A percentile compares a stretch with the other conserved stretches of the same genome.
These are phyloP conservation scores for Coemansia sp. DNA, from an alignment of 192 early-diverging fungal species.

Conservation along the genomic window DNA sequence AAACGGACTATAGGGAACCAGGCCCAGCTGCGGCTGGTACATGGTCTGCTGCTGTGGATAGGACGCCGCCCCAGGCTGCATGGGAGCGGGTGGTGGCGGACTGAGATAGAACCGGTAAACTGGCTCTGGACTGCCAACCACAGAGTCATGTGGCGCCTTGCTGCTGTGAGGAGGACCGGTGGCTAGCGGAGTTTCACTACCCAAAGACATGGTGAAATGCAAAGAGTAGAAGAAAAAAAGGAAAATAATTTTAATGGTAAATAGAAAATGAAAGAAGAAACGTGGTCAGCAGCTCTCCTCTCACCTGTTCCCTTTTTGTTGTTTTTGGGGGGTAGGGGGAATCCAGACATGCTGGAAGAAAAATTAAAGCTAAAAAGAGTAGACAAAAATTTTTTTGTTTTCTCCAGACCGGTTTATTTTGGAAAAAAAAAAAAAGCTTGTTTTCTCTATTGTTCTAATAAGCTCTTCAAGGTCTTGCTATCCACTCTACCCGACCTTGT, in stretches of 20 bases:
- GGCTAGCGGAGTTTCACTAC: slow-evolving; percentile 37
- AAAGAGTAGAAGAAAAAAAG: background rate
- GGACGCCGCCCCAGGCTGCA: slow-evolving; percentile 15
- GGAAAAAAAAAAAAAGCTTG: background rate
- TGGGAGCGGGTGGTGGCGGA: slow-evolving; percentile 27
- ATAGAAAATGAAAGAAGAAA: background rate
- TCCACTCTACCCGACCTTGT: background rate
- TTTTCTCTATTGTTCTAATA: background rate
- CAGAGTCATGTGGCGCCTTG: background rate
- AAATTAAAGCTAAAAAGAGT: background rate
- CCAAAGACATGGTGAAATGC: slow-evolving; percentile 24
- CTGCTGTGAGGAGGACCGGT: slow-evolving; percentile 6
- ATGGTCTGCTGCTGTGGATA: slow-evolving; percentile 18
- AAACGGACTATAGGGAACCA: slow-evolving; percentile 31
- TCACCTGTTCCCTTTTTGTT: background rate
- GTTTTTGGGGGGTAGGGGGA: background rate
- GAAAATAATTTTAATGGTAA: background rate
- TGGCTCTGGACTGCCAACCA: slow-evolving; percentile 31
- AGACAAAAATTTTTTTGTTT: background rate
- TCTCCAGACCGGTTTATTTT: background rate
- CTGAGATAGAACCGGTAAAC: slow-evolving; percentile 51
- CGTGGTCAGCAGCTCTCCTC: background rate
- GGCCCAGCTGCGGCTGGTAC: slow-evolving; percentile 31
- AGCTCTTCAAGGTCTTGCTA: background rate
- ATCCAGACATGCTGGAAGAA: background rate